These are phyloP conservation scores for Rachicladosporium sp. DNA, from an alignment of 2,329 filamentous ascomycete species.

Conservation along the genomic window DNA sequence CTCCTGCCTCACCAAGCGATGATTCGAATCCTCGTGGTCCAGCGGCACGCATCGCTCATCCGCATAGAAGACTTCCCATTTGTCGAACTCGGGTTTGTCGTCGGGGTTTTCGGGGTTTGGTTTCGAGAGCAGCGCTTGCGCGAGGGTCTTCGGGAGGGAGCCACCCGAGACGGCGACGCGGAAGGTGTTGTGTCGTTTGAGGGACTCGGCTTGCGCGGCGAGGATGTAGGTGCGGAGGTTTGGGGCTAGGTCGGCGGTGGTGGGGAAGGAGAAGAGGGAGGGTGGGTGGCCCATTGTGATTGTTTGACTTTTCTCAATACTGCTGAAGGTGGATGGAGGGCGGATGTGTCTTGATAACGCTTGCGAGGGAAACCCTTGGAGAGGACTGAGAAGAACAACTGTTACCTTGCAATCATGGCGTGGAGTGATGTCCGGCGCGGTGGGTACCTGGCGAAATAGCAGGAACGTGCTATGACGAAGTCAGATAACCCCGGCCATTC, in stretches of 20 bases:
- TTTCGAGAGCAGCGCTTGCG: constrained; percentile 60
- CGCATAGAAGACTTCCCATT: constrained; percentile 98
- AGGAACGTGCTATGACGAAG: too few relatives aligned
- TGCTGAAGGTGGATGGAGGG: too few relatives aligned
- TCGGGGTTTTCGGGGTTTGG: constrained; percentile 32
- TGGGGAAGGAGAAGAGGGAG: constrained; percentile 68
- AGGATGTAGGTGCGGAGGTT: constrained; percentile 75
- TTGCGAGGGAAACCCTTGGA: too few relatives aligned
- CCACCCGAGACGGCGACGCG: constrained; percentile 89
- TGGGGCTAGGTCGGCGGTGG: constrained; percentile 58
- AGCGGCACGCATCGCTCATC: constrained; percentile 92
- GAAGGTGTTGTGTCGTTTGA: constrained; percentile 72
- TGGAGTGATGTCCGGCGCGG: too few relatives aligned
- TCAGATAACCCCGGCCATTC: too few relatives aligned
- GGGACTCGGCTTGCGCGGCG: constrained; percentile 64
- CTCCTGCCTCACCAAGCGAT: constrained; percentile 74
- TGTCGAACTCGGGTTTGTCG: constrained; percentile 62
- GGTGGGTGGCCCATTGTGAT: constrained; percentile 26
- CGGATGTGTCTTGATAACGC: too few relatives aligned
- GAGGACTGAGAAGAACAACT: too few relatives aligned
- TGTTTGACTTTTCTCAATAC: background rate
- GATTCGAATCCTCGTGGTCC: constrained; percentile 89
- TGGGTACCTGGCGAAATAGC: too few relatives aligned
- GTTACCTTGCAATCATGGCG: too few relatives aligned
- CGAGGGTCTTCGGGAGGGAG: constrained; percentile 78